Percentiles rank a stretch among this genome's conserved stretches.
phyloP scores from a whole-genome alignment of 2,329 filamentous ascomycete genomes.

The Alternaria incomplexa region DNA sequence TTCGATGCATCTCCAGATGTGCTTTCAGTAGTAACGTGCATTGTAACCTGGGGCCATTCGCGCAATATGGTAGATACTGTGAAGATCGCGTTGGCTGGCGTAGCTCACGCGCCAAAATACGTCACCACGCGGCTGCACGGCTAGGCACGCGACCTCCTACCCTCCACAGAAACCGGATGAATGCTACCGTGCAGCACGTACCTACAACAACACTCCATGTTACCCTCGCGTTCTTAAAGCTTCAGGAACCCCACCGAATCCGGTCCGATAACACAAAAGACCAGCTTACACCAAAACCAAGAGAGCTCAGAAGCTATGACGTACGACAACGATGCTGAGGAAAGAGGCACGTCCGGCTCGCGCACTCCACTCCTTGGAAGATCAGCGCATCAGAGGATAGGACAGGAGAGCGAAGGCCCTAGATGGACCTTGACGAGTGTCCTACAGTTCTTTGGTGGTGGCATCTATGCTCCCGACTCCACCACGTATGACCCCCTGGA shows the following conservation, averaged over 20 bases:
- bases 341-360: conserved; percentile 21
- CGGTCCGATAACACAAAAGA: conserved; percentile 8
- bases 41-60: background rate
- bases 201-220: background rate
- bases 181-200: background rate
- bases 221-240: background rate
- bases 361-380: conserved; percentile 28
- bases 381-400: conserved; percentile 12
- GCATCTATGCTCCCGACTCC: conserved; percentile 41
- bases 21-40: background rate
- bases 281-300: background rate
- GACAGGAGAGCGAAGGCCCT: background rate
- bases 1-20: background rate
- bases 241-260: background rate
- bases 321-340: conserved; percentile 29
- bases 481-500: conserved; percentile 48
- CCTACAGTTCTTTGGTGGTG: conserved; percentile 41
- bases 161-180: background rate
- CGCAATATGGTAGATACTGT: background rate
- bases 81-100: conserved; percentile 2
- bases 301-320: conserved; percentile 20
- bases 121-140: conserved; percentile 1
- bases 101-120: background rate
- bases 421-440: conserved; percentile 15
- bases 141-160: conserved; percentile 9